A percentile compares a stretch with the other conserved stretches of the same genome.
These are phyloP conservation scores for Blepharisma japonicum DNA, from an alignment of 73 alveolate species.

Conservation along the genomic window DNA sequence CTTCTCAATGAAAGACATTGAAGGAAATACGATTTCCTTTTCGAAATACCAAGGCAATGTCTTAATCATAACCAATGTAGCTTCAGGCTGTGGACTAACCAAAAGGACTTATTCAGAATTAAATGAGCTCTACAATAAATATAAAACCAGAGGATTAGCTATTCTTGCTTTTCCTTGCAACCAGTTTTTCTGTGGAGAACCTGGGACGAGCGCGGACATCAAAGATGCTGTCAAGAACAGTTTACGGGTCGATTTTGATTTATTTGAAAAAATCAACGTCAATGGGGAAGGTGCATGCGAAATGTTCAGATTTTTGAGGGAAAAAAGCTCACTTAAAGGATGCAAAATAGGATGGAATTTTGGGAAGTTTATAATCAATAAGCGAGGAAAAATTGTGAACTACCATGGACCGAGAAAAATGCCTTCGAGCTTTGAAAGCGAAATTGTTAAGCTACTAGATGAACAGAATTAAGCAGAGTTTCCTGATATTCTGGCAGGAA, in stretches of 20 bases:
- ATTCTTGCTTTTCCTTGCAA: constrained; percentile 63
- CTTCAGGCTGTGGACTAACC: constrained; percentile 37
- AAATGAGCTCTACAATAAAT: constrained; percentile 19
- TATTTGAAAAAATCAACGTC: constrained; percentile 65
- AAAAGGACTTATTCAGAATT: constrained; percentile 13
- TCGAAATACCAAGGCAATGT: constrained; percentile 25
- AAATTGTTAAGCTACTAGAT: neutral
- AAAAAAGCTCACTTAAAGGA: constrained; percentile 45
- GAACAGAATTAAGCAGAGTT: too few species aligned
- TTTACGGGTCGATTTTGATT: constrained; percentile 57
- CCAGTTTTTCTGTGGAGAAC: constrained; percentile 72
- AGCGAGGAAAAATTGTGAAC: constrained; percentile 55
- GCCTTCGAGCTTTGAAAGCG: neutral
- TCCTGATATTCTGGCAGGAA: too few species aligned
- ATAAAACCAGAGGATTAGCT: constrained; percentile 30
- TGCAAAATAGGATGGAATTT: constrained; percentile 70
- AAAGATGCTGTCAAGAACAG: constrained; percentile 43
- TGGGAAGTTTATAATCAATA: constrained; percentile 67
- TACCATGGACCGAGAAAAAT: constrained; percentile 54
- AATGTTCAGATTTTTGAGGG: constrained; percentile 63
- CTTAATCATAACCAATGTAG: constrained; percentile 32
- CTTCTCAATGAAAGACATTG: constrained; percentile 35
- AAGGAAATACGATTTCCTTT: constrained; percentile 30
- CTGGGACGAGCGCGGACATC: constrained; percentile 63
- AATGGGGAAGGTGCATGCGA: constrained; percentile 66